Percentiles rank a stretch among this genome's conserved stretches.
Conservation (phyloP, 2,329 filamentous ascomycete species). For the Thielaviopsis cerberus region DNA sequence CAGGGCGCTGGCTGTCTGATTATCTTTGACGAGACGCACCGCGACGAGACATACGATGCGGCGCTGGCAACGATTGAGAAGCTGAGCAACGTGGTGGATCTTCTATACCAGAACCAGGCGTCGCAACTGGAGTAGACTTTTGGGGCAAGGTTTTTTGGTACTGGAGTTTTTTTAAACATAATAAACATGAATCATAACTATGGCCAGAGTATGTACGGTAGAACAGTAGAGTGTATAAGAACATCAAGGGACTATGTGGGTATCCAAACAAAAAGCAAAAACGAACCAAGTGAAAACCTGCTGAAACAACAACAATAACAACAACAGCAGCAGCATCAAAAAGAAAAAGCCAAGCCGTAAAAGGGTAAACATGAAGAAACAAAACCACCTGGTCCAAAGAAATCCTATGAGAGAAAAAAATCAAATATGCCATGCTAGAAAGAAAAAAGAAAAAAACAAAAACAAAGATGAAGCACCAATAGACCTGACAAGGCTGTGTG, state of each 20-base stretch:
- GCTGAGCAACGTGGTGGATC: slow-evolving; percentile 90
- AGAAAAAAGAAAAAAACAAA: background rate
- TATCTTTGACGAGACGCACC: slow-evolving; percentile 85
- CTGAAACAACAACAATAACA: too few relatives aligned
- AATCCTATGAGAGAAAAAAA: background rate
- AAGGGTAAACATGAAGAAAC: background rate
- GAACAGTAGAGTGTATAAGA: background rate
- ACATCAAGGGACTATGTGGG: slow-evolving; percentile 1
- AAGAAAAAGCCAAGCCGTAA: background rate
- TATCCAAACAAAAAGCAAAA: background rate
- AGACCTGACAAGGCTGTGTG: background rate
- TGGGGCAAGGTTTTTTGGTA: background rate
- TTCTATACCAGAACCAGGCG: slow-evolving; percentile 93
- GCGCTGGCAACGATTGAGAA: slow-evolving; percentile 92
- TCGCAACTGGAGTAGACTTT: slow-evolving; percentile 64
- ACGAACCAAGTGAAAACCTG: slow-evolving; percentile 3
- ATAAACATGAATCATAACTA: background rate
- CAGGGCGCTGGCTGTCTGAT: slow-evolving; percentile 96
- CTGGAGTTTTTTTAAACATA: background rate
- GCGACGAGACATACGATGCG: slow-evolving; percentile 85
- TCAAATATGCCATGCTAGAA: background rate
- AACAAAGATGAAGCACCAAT: background rate
- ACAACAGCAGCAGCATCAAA: too few relatives aligned
- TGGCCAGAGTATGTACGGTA: background rate
- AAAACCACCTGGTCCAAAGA: background rate